These are phyloP conservation scores for Hylodesmum podocarpum DNA, from an alignment of 306 rosid species.

Conservation along the genomic window DNA sequence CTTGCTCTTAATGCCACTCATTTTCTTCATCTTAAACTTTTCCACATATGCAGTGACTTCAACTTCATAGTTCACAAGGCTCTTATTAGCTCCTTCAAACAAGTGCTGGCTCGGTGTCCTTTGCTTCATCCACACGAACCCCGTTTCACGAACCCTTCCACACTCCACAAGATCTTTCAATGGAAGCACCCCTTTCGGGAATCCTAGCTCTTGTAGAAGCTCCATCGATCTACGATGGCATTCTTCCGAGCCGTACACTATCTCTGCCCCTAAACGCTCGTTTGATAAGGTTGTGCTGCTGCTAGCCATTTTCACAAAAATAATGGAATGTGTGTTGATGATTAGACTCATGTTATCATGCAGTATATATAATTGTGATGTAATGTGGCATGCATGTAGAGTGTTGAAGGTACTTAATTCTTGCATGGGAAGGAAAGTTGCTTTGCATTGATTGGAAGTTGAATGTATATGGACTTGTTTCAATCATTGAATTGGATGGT, in stretches of 20 bases:
- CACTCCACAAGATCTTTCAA: constrained; percentile 65
- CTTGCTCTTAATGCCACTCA: constrained; percentile 79
- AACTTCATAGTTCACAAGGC: constrained; percentile 53
- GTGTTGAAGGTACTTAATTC: no score
- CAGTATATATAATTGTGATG: no score
- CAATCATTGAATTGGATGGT: no score
- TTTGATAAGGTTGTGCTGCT: not conserved
- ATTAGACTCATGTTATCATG: no score
- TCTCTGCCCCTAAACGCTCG: constrained; percentile 68
- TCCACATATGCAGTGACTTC: constrained; percentile 83
- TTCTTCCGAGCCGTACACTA: constrained; percentile 54
- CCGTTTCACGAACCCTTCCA: constrained; percentile 69
- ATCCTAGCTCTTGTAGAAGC: constrained; percentile 65
- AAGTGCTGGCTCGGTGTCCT: constrained; percentile 63
- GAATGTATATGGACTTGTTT: no score
- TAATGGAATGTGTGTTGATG: no score
- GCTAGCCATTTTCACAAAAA: no score
- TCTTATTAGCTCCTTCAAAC: constrained; percentile 48
- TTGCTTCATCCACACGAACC: constrained; percentile 87
- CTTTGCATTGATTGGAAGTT: no score
- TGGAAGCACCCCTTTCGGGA: constrained; percentile 73
- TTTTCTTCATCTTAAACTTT: constrained; percentile 71
- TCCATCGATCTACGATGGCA: constrained; percentile 51
- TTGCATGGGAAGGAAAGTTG: no score
- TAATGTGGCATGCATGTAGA: no score